phyloP scores from a whole-genome alignment of 345 rosid species.

The Melaleuca alternifolia region DNA sequence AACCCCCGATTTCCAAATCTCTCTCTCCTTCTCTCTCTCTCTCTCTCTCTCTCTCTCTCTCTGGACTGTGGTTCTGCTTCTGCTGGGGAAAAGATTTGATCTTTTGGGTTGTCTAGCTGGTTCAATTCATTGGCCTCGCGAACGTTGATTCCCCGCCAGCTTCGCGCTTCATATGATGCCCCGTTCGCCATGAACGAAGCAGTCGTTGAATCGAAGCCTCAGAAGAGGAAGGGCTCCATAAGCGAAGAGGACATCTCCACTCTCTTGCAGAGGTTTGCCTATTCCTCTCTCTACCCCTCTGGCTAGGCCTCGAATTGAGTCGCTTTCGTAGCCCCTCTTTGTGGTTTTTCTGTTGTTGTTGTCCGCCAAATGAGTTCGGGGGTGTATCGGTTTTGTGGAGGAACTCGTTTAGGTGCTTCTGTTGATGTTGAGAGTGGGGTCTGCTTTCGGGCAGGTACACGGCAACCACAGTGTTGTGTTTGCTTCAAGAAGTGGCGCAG shows the following conservation, averaged over 20 bases:
- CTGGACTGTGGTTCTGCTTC: not conserved
- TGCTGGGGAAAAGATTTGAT: not conserved
- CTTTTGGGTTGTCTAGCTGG: not conserved
- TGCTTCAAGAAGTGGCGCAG: slow-evolving; percentile 57
- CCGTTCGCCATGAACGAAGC: not conserved
- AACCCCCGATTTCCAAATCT: not conserved
- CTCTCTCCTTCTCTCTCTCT: not conserved
- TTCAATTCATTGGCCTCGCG: not conserved
- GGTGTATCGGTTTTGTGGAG: not conserved
- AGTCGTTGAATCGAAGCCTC: not conserved
- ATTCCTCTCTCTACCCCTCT: not conserved
- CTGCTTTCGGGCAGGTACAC: slow-evolving; percentile 31
- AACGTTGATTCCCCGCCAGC: not conserved
- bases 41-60: no score
- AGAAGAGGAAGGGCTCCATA: slow-evolving; percentile 33
- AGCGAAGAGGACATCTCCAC: slow-evolving; percentile 61
- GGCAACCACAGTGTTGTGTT: slow-evolving; percentile 34
- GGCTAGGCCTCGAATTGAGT: not conserved
- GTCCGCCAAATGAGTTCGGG: not conserved
- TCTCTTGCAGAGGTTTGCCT: slow-evolving; percentile 54
- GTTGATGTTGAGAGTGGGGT: not conserved
- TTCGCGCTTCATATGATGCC: not conserved
- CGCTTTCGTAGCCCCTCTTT: not conserved
- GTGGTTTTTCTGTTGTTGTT: not conserved
- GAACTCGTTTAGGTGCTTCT: not conserved